phyloP scores from a whole-genome alignment of 208 protist species.

The Acanthamoeba sp. region DNA sequence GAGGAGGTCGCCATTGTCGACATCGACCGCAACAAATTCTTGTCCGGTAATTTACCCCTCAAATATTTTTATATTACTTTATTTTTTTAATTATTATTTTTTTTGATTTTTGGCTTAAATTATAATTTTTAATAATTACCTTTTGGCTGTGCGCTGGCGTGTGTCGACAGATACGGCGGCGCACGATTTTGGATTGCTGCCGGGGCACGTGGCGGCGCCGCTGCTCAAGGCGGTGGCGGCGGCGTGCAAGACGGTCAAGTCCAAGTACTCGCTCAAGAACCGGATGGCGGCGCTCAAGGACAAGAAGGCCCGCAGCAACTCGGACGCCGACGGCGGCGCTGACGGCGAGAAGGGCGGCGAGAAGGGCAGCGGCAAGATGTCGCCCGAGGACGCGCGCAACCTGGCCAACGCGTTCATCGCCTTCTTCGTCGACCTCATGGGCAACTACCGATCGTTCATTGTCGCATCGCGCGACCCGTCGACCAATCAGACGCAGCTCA shows the following conservation, averaged over 20 bases:
- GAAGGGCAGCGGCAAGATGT: conserved; percentile 8
- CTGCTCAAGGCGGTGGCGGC: neutral
- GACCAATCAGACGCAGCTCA: neutral
- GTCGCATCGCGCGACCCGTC: neutral
- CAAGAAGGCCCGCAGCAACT: neutral
- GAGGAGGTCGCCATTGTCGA: conserved; percentile 64
- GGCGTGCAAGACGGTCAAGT: conserved; percentile 28
- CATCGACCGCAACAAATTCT: conserved; percentile 58
- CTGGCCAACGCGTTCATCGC: conserved; percentile 59
- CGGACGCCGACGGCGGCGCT: neutral
- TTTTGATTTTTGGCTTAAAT: neutral
- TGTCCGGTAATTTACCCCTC: neutral
- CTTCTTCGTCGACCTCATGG: conserved; percentile 59
- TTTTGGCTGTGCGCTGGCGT: too few species aligned
- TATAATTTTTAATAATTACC: too few species aligned
- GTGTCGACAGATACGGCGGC: neutral
- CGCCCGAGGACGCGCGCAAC: conserved; percentile 35
- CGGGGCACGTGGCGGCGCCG: neutral
- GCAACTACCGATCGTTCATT: conserved; percentile 44
- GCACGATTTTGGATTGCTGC: conserved; percentile 15
- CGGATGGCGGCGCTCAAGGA: neutral
- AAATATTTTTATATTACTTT: neutral
- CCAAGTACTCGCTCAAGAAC: conserved; percentile 23
- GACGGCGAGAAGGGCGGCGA: neutral
- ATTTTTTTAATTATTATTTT: neutral